These are phyloP conservation scores for Coniochaeta ligniaria DNA, from an alignment of 2,329 filamentous ascomycete species.

Conservation along the genomic window DNA sequence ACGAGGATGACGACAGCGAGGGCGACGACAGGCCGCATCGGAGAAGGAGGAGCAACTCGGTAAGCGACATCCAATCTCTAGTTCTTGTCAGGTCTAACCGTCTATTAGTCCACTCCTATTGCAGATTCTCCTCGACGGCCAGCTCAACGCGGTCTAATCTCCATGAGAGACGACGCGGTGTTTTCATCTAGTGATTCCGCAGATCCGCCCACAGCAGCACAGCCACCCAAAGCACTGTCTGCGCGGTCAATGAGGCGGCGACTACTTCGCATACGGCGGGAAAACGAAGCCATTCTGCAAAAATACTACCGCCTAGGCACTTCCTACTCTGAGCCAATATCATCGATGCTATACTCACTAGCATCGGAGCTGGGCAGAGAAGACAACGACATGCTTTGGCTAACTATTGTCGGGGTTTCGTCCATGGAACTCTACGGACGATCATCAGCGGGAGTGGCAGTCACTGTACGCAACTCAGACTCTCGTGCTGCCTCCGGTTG, in stretches of 20 bases:
- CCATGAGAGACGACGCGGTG: slow-evolving; percentile 38
- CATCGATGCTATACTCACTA: slow-evolving; percentile 88
- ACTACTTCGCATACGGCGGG: slow-evolving; percentile 65
- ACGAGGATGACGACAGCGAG: slow-evolving; percentile 64
- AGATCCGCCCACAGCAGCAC: slow-evolving; percentile 51
- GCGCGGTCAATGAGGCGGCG: slow-evolving; percentile 65
- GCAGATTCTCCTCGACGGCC: slow-evolving; percentile 56
- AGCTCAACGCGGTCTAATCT: slow-evolving; percentile 51
- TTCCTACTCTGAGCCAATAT: slow-evolving; percentile 91
- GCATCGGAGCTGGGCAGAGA: slow-evolving; percentile 92
- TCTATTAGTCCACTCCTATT: slow-evolving; percentile 55
- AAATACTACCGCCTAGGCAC: slow-evolving; percentile 82
- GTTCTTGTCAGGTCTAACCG: slow-evolving; percentile 24
- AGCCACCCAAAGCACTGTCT: slow-evolving; percentile 57
- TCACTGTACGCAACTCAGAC: slow-evolving; percentile 48
- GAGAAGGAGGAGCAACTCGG: slow-evolving; percentile 81
- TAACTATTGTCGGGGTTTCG: slow-evolving; percentile 90
- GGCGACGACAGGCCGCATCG: slow-evolving; percentile 72
- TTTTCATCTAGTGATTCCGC: slow-evolving; percentile 40
- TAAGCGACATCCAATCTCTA: slow-evolving; percentile 31
- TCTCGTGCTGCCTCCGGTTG: slow-evolving; percentile 58
- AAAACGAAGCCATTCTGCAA: slow-evolving; percentile 69
- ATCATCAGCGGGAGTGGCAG: slow-evolving; percentile 71
- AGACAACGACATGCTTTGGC: slow-evolving; percentile 93
- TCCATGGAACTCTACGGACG: slow-evolving; percentile 88